These are phyloP conservation scores for Fonsecaea multimorphosa DNA, from an alignment of 2,329 filamentous ascomycete species.

Conservation along the genomic window DNA sequence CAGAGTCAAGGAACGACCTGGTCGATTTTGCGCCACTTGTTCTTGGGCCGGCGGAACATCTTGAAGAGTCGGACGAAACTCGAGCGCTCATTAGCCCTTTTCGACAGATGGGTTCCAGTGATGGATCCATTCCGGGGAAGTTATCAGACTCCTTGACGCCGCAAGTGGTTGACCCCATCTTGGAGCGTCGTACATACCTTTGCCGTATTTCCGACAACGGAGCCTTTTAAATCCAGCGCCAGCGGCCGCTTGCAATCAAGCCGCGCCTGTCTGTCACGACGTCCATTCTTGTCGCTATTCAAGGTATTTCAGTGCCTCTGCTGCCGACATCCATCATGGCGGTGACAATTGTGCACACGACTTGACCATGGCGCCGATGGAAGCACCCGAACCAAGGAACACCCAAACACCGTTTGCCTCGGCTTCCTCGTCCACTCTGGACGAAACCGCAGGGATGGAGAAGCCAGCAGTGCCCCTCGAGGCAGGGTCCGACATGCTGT, in stretches of 20 bases:
- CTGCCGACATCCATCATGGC: slow-evolving; percentile 10
- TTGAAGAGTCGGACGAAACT: not conserved
- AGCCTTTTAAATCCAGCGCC: slow-evolving; percentile 17
- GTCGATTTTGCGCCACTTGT: not conserved
- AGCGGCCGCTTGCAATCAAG: slow-evolving; percentile 11
- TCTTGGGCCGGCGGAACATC: not conserved
- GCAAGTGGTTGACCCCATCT: not conserved
- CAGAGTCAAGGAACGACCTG: not conserved
- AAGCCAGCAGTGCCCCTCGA: slow-evolving; percentile 6
- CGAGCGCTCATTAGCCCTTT: not conserved
- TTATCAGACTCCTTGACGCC: not conserved
- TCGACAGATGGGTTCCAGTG: not conserved
- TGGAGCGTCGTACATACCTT: slow-evolving; percentile 3
- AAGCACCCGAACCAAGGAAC: not conserved
- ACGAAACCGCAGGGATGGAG: slow-evolving; percentile 11
- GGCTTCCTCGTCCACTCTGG: slow-evolving; percentile 22
- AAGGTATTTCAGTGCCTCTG: not conserved
- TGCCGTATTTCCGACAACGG: slow-evolving; percentile 20
- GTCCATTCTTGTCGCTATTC: not conserved
- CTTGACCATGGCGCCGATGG: slow-evolving; percentile 1
- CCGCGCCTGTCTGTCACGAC: not conserved
- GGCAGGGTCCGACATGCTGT: not conserved
- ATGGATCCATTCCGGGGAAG: not conserved
- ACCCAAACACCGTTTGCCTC: slow-evolving; percentile 12
- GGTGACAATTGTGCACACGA: not conserved